Base-by-base conservation (phyloP, 495 filamentous ascomycete genomes). In the Penicillium taxi region DNA sequence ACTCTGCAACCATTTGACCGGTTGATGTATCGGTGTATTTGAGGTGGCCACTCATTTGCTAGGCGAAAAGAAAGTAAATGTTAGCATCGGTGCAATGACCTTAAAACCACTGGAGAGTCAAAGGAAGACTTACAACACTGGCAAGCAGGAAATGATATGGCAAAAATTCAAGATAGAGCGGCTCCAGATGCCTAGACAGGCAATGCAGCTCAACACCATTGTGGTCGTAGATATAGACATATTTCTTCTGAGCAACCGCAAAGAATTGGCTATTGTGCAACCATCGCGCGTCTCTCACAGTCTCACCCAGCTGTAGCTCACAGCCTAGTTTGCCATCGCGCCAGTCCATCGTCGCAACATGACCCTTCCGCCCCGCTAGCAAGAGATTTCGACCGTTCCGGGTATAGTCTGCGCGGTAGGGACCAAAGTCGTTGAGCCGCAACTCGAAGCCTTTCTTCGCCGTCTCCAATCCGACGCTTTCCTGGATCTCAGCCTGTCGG, bases 331-430 rank as follows among this genome's bases (percentile, higher is more conserved):
- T 94, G 9, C 88, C 93, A 40, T 82, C 78, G 41, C 91, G 73
- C 91, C 91, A 98, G 62, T 98, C 90, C 77, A 96, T 91, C 2
- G 84, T 88, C 40, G 91, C 89, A 49, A 98, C 69, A 81, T 98
- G 91, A 11, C 91, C 91, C 62, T 94, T 95, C 34, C 86, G 67
- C 18, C 91, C 90, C 35, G 82, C 88, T 31, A 98, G 61, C 24
- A 98, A 63, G 18, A 98, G 61, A 44, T 88, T 76, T 39, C 84
- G 74, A 12, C 91, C 91, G 52, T 94, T 96, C 21, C 86, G 71
- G 7, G 85, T 86, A 58, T 94, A 98, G 32, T 95, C 88, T 42
- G 72, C 76, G 5, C 76, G 65, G 46, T 98, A 98, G 18, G 90
- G 91, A 2, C 91, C 91, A 31, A 95, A 64, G 5, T 75, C 70